Evolutionary conservation across 129 eudicot genomes (phyloP).

Genomic region (Centaurea solstitialis): DNA sequence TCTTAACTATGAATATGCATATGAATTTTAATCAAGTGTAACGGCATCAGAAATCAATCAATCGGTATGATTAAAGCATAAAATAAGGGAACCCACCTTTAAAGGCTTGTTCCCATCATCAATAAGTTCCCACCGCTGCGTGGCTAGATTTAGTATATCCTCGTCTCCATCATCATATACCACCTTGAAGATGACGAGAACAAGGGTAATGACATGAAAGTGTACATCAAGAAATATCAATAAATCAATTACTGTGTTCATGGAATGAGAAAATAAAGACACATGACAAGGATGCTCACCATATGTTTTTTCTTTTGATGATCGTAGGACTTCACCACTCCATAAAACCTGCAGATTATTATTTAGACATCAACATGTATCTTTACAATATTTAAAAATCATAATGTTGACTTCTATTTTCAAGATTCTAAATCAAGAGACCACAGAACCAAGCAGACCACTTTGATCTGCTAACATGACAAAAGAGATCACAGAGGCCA

Average conservation of each 20-base stretch:
- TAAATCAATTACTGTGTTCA: constrained; percentile 6
- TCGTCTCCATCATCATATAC: constrained; percentile 90
- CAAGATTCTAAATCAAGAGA: background rate
- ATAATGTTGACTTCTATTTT: background rate
- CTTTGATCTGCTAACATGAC: background rate
- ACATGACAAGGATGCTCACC: constrained; percentile 49
- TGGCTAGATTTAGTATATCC: constrained; percentile 77
- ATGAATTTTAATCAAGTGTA: background rate
- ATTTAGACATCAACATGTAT: constrained; percentile 8
- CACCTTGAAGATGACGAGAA: constrained; percentile 42
- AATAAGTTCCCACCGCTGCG: constrained; percentile 81
- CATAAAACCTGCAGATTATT: constrained; percentile 69
- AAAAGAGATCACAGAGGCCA: background rate
- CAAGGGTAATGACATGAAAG: background rate
- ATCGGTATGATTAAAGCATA: background rate
- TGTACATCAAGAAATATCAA: background rate
- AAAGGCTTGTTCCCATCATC: constrained; percentile 40
- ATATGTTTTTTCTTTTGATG: constrained; percentile 74
- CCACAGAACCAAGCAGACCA: no score
- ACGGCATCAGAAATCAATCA: constrained; percentile 31
- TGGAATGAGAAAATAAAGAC: background rate
- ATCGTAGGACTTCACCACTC: constrained; percentile 85
- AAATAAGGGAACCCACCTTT: constrained; percentile 41
- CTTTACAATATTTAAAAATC: background rate
- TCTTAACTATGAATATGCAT: no score